Base-by-base conservation (phyloP, 306 rosid species). In the Sicyos edulis region DNA sequence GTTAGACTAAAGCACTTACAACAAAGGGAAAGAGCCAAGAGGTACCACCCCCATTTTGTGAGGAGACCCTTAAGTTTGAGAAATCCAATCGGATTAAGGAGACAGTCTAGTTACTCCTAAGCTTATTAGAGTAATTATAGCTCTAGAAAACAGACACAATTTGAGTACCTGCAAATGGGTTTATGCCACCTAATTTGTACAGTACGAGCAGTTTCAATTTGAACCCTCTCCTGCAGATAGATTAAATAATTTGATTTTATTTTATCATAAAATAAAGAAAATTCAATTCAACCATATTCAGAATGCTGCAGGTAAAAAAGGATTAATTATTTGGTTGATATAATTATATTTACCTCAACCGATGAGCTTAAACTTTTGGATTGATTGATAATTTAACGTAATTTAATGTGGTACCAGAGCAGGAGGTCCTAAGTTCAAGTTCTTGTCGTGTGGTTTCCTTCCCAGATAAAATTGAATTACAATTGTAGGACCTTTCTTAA, bases 21-120 rank as follows among this genome's bases (percentile, higher is more conserved):
- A 89, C 86, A 81, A 95, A 95, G 15, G 99, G 99, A 71, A 91
- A 95, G 77, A 95, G 91, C 99, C 99, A 95, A 65, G 97, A 89
- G 85, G 89, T 70, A 47, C 85, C 97, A 66, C 96, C 82, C 57
- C 99, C 99, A 78, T 63, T 89, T 83, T 91, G 88, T 83, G 24
- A 95, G 97, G 51, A 95, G 97, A 24, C 99, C 99, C 99, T 95
- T 62, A 22, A 75, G 26, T 79, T 80, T 59, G 29, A 42, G 69
- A 42, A 73, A 40, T 70, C 37, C 37, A 78, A 80, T 78, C 40
- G 80, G 78, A 75, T 62, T 7, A 60, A 70, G 54, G 6, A 7
- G 22, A 74, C 9, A 11, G 3, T n/a, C n/a, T n/a, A n/a, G 37
- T 32, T 32, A 32, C 37, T 32, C 2, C 5, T 32, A 49, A 1